Percentiles rank a stretch among this genome's conserved stretches.
These are phyloP conservation scores for Ganoderma sp. DNA, from an alignment of 1,284 basidiomycete genomes.

Conservation along the genomic window DNA sequence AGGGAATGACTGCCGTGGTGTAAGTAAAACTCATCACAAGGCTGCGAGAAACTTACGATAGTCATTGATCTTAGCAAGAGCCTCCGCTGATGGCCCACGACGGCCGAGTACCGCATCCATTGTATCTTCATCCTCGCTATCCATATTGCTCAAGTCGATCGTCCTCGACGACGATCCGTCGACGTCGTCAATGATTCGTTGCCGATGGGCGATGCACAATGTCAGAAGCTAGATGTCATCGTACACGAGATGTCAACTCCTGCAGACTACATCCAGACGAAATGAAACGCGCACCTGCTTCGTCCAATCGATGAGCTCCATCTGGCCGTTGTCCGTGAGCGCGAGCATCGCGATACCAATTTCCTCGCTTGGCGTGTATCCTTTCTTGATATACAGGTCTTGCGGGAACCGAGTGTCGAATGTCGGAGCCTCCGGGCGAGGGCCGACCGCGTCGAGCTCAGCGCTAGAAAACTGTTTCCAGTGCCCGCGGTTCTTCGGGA, in stretches of 20 bases:
- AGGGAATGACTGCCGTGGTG: conserved; percentile 67
- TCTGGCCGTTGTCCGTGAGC: conserved; percentile 70
- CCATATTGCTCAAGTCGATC: conserved; percentile 44
- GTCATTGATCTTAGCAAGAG: conserved; percentile 74
- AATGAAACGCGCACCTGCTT: conserved; percentile 63
- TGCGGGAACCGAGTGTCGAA: conserved; percentile 57
- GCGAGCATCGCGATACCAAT: conserved; percentile 84
- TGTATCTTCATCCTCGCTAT: conserved; percentile 53
- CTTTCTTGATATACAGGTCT: conserved; percentile 86
- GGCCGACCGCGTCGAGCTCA: conserved; percentile 67
- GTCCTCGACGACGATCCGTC: conserved; percentile 55
- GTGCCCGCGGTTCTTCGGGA: conserved; percentile 83
- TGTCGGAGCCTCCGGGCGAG: conserved; percentile 45
- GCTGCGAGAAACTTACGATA: conserved; percentile 61
- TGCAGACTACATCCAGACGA: background rate
- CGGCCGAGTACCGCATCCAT: conserved; percentile 43
- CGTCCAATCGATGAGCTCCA: conserved; percentile 77
- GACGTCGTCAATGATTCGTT: conserved; percentile 72
- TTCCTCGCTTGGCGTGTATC: conserved; percentile 89
- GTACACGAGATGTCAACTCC: background rate
- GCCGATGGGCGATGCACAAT: conserved; percentile 68
- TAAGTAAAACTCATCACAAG: background rate
- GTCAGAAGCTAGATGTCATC: conserved; percentile 61
- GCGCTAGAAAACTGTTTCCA: conserved; percentile 88
- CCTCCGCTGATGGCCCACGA: conserved; percentile 68